These are phyloP conservation scores for Warburgia ugandensis DNA, from an alignment of 164 flowering plant species.

Conservation along the genomic window DNA sequence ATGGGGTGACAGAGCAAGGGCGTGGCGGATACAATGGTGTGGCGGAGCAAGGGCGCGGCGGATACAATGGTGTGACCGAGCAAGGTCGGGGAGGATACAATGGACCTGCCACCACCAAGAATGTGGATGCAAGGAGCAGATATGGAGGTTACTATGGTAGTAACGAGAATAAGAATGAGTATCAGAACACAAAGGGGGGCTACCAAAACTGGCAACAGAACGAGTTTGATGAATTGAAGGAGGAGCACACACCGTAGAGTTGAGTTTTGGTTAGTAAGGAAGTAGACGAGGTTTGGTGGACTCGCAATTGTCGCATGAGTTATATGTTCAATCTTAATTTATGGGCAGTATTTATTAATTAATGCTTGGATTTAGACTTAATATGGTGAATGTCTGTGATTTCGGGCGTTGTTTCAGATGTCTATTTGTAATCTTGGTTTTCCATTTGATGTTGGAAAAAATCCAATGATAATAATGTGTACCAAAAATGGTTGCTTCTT, in stretches of 20 bases:
- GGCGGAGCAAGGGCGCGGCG: no score
- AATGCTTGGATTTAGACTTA: not conserved
- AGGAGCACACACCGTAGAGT: slow-evolving; percentile 20
- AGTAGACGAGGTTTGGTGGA: no score
- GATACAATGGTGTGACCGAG: no score
- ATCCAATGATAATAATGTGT: slow-evolving; percentile 1
- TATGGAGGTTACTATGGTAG: slow-evolving; percentile 9
- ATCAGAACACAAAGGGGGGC: slow-evolving; percentile 15
- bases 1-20: no score
- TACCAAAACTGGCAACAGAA: slow-evolving; percentile 17
- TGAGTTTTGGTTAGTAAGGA: not conserved
- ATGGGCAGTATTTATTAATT: not conserved
- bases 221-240: no score
- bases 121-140: slow-evolving; percentile 3
- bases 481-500: no score
- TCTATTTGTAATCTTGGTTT: not conserved
- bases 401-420: not conserved
- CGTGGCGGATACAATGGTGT: no score
- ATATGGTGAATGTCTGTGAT: not conserved
- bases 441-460: not conserved
- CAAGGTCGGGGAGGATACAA: no score
- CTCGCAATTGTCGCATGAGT: no score
- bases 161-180: slow-evolving; percentile 15
- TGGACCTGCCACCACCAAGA: slow-evolving; percentile 3
- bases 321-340: slow-evolving; percentile 6